These are phyloP conservation scores for Pterocarpus macrocarpus DNA, from an alignment of 306 rosid species.

Conservation along the genomic window DNA sequence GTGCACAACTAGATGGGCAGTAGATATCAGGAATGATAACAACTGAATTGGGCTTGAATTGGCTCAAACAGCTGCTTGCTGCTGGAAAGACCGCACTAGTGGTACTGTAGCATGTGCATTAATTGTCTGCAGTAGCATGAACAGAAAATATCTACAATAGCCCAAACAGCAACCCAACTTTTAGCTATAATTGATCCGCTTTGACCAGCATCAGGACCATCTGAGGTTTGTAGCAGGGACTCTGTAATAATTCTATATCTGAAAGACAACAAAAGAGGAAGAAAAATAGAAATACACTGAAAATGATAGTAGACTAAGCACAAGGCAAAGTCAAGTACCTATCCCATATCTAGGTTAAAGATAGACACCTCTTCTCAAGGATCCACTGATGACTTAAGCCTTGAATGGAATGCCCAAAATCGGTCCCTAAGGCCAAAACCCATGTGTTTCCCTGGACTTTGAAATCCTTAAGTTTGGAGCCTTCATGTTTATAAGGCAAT, in stretches of 20 bases:
- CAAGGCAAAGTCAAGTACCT: background rate
- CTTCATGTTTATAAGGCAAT: background rate
- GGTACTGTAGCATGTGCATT: too few species aligned
- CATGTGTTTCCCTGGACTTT: background rate
- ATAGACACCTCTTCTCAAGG: slow-evolving; percentile 1
- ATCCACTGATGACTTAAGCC: background rate
- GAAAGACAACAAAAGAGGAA: background rate
- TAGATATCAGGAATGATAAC: background rate
- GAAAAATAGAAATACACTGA: background rate
- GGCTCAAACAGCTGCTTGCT: background rate
- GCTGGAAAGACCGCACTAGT: too few species aligned
- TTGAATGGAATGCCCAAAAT: background rate
- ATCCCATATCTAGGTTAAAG: background rate
- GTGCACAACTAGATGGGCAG: background rate
- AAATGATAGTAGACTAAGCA: background rate
- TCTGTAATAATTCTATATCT: background rate
- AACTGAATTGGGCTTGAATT: background rate
- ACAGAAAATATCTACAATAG: background rate
- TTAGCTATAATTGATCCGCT: background rate
- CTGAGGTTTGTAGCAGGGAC: background rate
- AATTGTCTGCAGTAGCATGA: background rate
- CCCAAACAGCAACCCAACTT: background rate
- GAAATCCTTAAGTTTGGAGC: background rate
- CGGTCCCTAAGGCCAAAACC: background rate
- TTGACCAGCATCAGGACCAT: background rate